Evolutionary conservation across 371 early-diverging fungal species (phyloP), one percentile per base, ranked within the genome.

Genomic region (Smittium mucronatum): DNA sequence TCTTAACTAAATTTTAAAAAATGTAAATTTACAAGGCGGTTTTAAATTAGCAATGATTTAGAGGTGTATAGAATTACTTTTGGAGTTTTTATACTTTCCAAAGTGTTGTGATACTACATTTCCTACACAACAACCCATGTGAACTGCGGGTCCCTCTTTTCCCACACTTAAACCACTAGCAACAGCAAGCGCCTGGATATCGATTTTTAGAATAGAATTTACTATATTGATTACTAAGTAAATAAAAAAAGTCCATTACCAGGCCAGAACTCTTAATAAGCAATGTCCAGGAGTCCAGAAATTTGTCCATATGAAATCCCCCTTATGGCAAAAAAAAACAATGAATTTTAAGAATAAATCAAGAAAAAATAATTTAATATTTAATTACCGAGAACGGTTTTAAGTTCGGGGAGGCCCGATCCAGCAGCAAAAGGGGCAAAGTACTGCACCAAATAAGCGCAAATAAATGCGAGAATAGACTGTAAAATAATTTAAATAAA

Each of bases 131-230:
- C 93, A 92, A 1, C 92, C 88, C 71, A 97, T 86, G 75, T 95
- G 96, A 36, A 97, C 94, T 57, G 95, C 88, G 0, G 98, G 97
- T 0, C 96, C 98, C 82, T 97, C 94, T 75, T 93, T 93, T 35
- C 98, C 98, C 8, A 91, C 78, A 58, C 83, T 87, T 60, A 97
- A 73, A 0, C 94, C 94, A 2, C 93, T 88, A 0, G 90, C 86
- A 8, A 91, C 92, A 0, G 88, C 84, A 71, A 92, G 81, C 8
- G 87, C 84, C 65, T 82, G 83, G 65, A 32, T 59, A 59, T 47
- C 25, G 25, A 25, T 47, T 15, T 47, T 47, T 47, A 15, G 47
- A 47, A 47, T 47, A 47, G 8, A 25, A 15, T 47, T 47, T 47
- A 47, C 25, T 47, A 25, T 15, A 15, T 47, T 47, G 8, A 15